phyloP scores from a whole-genome alignment of 192 early-diverging fungal genomes.

The Radiomyces spectabilis region DNA sequence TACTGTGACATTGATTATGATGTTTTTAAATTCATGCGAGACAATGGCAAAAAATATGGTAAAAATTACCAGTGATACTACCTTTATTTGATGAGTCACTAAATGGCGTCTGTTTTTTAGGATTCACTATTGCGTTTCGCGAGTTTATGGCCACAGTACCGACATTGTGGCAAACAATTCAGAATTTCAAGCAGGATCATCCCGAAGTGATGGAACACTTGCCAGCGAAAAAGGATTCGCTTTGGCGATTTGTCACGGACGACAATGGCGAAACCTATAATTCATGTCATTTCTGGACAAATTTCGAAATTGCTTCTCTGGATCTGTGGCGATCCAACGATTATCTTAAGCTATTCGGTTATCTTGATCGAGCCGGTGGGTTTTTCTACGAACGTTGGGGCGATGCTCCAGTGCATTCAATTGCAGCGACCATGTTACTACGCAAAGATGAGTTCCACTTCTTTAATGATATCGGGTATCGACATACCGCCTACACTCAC shows the following conservation, averaged over 20 bases:
- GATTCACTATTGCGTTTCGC: slow-evolving; percentile 66
- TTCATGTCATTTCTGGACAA: slow-evolving; percentile 83
- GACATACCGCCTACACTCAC: slow-evolving; percentile 52
- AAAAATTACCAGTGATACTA: no score
- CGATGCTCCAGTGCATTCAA: slow-evolving; percentile 69
- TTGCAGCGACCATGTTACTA: slow-evolving; percentile 54
- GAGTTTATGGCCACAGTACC: slow-evolving; percentile 67
- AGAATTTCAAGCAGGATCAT: slow-evolving; percentile 39
- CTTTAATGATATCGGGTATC: slow-evolving; percentile 71
- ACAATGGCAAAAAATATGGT: slow-evolving; percentile 73
- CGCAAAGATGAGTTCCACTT: slow-evolving; percentile 59
- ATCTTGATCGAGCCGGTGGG: slow-evolving; percentile 67
- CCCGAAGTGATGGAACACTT: slow-evolving; percentile 31
- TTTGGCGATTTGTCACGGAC: slow-evolving; percentile 46
- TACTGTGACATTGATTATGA: slow-evolving; percentile 79
- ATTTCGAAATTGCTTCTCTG: slow-evolving; percentile 62
- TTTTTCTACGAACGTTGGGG: slow-evolving; percentile 86
- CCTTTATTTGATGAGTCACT: no score
- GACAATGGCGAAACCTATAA: slow-evolving; percentile 58
- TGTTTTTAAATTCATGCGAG: slow-evolving; percentile 73
- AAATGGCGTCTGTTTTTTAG: slow-evolving; percentile 6
- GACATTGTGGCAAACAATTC: slow-evolving; percentile 62
- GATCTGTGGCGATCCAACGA: slow-evolving; percentile 58
- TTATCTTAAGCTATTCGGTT: slow-evolving; percentile 62
- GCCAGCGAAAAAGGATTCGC: slow-evolving; percentile 28